phyloP scores from a whole-genome alignment of 2,329 filamentous ascomycete species.

The Biscogniauxia mediterranea region DNA sequence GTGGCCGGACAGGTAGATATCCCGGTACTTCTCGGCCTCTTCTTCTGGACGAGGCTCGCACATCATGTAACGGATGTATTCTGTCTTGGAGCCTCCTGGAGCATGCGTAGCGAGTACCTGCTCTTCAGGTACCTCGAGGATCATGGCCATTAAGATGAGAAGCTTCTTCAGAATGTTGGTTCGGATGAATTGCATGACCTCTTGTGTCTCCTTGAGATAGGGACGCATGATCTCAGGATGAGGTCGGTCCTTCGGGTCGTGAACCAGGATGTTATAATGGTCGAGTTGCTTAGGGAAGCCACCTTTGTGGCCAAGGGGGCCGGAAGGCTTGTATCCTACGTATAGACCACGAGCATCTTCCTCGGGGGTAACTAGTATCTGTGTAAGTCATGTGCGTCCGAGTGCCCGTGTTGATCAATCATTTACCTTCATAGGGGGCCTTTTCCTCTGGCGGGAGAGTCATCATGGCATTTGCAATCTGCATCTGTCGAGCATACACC shows the following conservation, averaged over 20 bases:
- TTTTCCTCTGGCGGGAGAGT: constrained; percentile 28
- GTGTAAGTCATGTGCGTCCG: background rate
- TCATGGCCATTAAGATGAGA: constrained; percentile 38
- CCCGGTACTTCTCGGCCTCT: constrained; percentile 36
- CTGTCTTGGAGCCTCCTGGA: constrained; percentile 35
- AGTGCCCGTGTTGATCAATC: no score
- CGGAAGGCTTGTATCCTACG: constrained; percentile 30
- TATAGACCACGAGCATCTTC: constrained; percentile 27
- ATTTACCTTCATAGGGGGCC: constrained; percentile 27
- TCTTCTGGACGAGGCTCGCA: constrained; percentile 35
- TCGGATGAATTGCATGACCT: constrained; percentile 30
- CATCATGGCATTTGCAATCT: constrained; percentile 29
- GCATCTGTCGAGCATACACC: constrained; percentile 26
- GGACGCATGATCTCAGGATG: constrained; percentile 22
- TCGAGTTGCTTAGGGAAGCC: constrained; percentile 14
- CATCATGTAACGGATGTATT: constrained; percentile 41
- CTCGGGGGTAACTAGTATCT: constrained; percentile 26
- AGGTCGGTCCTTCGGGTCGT: constrained; percentile 25
- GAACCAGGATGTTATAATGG: constrained; percentile 15
- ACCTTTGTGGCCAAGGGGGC: constrained; percentile 21
- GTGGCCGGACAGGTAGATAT: constrained; percentile 40
- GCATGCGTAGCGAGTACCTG: constrained; percentile 36
- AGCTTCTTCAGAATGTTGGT: constrained; percentile 33
- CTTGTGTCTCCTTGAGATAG: constrained; percentile 24
- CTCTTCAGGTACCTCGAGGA: constrained; percentile 38